Evolutionary conservation across 176 grass and related monocot species (phyloP), one percentile per base, ranked within the genome.

Genomic region (Musa troglodytarum): DNA sequence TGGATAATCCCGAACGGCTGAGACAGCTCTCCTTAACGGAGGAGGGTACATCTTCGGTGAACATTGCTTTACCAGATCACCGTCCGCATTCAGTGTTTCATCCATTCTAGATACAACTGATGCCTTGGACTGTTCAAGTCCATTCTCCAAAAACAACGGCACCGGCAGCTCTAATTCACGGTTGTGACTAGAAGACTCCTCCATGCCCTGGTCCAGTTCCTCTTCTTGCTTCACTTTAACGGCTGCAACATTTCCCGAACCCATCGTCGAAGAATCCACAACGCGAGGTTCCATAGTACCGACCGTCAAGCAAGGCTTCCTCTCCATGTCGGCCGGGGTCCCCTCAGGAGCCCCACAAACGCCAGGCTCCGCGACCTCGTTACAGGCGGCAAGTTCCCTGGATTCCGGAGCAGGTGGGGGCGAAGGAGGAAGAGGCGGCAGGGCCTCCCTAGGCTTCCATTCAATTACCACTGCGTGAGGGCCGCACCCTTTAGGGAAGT

Each of bases 1-100:
- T 17, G 94, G 90, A 77, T 79, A 88, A 28, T 11, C 77, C 50
- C 86, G 88, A 28, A 85, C 3, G 0, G 83, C 88, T 16, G 80
- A 87, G 29, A 86, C 69, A 0, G 57, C 54, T 75, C 80, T 87
- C 79, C 71, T 87, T 77, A 83, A 87, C 19, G 86, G 88, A 11
- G 61, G 84, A 5, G 81, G 80, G 69, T 84, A 85, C 62, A 88
- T 1, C 49, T 57, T 76, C 19, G 87, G 85, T 5, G 12, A 26
- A 28, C 52, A 56, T 28, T 26, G 13, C 2, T 1, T 17, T 34
- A 56, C 16, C 5, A 0, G 11, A 57, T 9, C 17, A 11, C 4
- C 52, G 34, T 55, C 52, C 10, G 52, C 53, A 69, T 13, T 11
- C 1, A 17, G 50, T 69, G 67, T 50, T 69, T 34, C 29, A 69